Evolutionary conservation across 257 asterid genomes (phyloP).

Genomic region (Nicotiana attenuata): DNA sequence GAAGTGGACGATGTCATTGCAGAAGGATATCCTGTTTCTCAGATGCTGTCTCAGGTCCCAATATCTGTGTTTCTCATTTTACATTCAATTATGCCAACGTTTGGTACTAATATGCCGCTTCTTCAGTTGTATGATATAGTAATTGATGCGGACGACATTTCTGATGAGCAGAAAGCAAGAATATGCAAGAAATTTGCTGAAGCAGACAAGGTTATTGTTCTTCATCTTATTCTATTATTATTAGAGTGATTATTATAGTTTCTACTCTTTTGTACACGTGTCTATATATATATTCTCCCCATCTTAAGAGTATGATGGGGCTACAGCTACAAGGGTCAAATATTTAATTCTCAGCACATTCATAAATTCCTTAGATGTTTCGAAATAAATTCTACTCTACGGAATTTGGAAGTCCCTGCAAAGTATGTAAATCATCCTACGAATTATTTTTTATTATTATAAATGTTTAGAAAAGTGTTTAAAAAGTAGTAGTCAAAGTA

Average conservation of each 20-base stretch:
- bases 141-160: conserved; percentile 56
- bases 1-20: conserved; percentile 79
- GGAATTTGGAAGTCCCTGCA: not conserved
- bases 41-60: conserved; percentile 78
- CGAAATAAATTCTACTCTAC: too few relatives aligned
- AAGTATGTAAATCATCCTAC: not conserved
- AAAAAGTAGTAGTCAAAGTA: not conserved
- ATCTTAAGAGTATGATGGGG: not conserved
- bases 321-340: not conserved
- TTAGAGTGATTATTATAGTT: not conserved
- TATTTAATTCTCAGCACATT: not conserved
- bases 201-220: conserved; percentile 71
- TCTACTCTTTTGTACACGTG: not conserved
- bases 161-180: conserved; percentile 84
- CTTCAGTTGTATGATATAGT: conserved; percentile 70
- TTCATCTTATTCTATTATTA: not conserved
- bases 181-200: conserved; percentile 88
- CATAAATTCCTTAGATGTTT: too few relatives aligned
- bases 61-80: conserved; percentile 9
- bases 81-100: not conserved
- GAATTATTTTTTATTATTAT: too few relatives aligned
- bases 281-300: not conserved
- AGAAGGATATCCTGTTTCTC: conserved; percentile 96
- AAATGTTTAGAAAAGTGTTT: too few relatives aligned
- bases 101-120: conserved; percentile 29